Conservation (phyloP, 257 asterid species). For the Henckelia pumila region DNA sequence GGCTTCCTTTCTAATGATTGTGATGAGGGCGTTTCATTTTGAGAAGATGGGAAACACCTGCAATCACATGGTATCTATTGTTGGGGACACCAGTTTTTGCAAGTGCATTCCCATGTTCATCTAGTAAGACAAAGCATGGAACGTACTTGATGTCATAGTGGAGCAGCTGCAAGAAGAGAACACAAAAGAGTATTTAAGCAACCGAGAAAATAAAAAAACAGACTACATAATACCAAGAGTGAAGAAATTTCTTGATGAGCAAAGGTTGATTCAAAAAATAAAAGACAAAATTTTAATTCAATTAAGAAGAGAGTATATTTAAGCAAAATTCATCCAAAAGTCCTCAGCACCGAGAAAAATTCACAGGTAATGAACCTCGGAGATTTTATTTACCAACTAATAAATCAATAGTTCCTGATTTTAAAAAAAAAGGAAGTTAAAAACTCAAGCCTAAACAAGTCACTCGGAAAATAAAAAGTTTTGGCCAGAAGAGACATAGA, state of each 20-base stretch:
- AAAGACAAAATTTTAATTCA: too few species aligned
- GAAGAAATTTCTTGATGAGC: neutral
- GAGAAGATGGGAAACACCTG: conserved; percentile 83
- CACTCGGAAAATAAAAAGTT: too few species aligned
- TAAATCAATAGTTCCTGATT: neutral
- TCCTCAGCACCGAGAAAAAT: neutral
- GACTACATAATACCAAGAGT: neutral
- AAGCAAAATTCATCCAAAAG: neutral
- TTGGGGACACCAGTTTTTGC: conserved; percentile 79
- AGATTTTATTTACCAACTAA: neutral
- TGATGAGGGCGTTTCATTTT: conserved; percentile 44
- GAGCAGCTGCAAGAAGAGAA: conserved; percentile 55
- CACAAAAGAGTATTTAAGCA: neutral
- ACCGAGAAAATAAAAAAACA: neutral
- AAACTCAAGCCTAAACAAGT: neutral
- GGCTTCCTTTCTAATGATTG: conserved; percentile 6
- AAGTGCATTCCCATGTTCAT: conserved; percentile 65
- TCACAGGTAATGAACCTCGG: neutral
- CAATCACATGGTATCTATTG: conserved; percentile 70
- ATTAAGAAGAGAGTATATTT: neutral
- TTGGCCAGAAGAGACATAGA: neutral
- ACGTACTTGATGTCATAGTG: conserved; percentile 80
- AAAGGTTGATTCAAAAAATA: neutral
- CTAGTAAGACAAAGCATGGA: conserved; percentile 84
- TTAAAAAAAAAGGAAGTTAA: too few species aligned